Conservation (phyloP, 2,329 filamentous ascomycete genomes). For the Saccharata proteae region DNA sequence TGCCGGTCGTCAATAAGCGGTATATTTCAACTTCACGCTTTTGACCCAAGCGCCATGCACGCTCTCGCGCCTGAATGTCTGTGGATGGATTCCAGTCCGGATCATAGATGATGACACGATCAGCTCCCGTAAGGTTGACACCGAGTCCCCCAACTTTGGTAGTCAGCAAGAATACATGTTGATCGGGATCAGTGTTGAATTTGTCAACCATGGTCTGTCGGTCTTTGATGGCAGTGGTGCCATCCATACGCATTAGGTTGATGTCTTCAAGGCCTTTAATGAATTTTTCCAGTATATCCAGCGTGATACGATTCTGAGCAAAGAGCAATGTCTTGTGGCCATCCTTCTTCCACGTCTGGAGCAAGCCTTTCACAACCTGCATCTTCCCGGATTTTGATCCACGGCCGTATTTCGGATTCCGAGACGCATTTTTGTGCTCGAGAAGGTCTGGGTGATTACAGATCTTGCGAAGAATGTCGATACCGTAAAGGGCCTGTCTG, state of each 20-base stretch:
- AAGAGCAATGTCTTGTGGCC: constrained; percentile 92
- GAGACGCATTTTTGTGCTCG: constrained; percentile 37
- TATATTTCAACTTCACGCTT: constrained; percentile 94
- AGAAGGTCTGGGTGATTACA: constrained; percentile 93
- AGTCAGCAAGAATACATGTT: constrained; percentile 85
- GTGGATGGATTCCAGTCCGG: constrained; percentile 98
- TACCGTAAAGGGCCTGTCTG: constrained; percentile 73
- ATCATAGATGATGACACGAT: constrained; percentile 95
- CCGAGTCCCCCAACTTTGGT: constrained; percentile 92
- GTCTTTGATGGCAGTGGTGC: constrained; percentile 74
- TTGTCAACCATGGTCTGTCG: constrained; percentile 84
- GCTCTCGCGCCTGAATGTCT: constrained; percentile 85
- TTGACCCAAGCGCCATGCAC: constrained; percentile 91
- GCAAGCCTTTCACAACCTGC: constrained; percentile 78
- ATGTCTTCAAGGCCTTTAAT: constrained; percentile 56
- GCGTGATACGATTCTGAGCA: constrained; percentile 86
- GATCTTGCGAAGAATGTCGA: constrained; percentile 87
- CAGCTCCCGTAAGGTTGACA: constrained; percentile 86
- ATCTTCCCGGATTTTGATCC: constrained; percentile 82
- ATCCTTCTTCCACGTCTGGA: constrained; percentile 82
- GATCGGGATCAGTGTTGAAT: constrained; percentile 70
- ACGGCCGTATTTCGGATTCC: constrained; percentile 52
- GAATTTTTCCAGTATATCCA: constrained; percentile 83
- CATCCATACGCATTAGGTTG: constrained; percentile 84
- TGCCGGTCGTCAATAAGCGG: constrained; percentile 93